Conservation (phyloP, 345 rosid species). For the Moringa oleifera region DNA sequence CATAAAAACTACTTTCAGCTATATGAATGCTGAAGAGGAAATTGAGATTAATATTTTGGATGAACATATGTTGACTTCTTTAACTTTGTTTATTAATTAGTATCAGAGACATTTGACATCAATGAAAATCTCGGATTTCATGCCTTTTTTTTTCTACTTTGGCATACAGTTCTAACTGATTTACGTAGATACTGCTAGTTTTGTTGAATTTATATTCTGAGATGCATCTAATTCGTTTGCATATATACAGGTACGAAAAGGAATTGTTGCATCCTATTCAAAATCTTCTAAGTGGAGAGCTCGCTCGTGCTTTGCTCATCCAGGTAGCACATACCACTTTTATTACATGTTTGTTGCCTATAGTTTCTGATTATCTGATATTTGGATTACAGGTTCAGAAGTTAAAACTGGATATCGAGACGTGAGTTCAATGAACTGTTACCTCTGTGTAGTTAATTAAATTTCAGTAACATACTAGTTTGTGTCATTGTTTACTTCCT, state of each 20-base stretch:
- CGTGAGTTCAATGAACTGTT: constrained; percentile 46
- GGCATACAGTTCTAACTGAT: neutral
- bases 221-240: constrained; percentile 4
- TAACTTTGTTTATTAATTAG: no score
- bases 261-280: constrained; percentile 83
- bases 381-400: constrained; percentile 79
- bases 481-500: constrained; percentile 16
- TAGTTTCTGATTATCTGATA: constrained; percentile 13
- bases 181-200: neutral
- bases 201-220: neutral
- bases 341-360: constrained; percentile 8
- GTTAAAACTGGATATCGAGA: constrained; percentile 89
- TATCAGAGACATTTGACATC: no score
- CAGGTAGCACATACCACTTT: constrained; percentile 47
- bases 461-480: constrained; percentile 4
- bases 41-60: no score
- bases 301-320: constrained; percentile 91
- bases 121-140: no score
- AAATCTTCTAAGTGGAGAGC: constrained; percentile 88
- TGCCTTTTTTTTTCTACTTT: neutral
- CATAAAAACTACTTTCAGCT: no score
- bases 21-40: no score
- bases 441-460: constrained; percentile 14
- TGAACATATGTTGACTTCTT: no score
- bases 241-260: constrained; percentile 65